A percentile compares a stretch with the other conserved stretches of the same genome.
Evolutionary conservation across 345 rosid species (phyloP).

Genomic region (Corchorus olitorius): DNA sequence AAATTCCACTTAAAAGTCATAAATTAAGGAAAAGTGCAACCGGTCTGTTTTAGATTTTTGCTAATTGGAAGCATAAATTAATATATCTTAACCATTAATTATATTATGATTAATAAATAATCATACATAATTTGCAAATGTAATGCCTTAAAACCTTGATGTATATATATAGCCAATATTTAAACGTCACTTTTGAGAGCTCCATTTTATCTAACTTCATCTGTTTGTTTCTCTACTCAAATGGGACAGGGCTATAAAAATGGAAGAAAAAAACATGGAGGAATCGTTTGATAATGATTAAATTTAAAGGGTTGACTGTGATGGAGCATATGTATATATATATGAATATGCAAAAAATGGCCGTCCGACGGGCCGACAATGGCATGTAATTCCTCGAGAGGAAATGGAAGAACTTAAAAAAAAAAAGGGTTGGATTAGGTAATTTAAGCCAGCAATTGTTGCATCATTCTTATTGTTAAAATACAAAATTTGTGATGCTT

Average conservation of each 20-base stretch:
- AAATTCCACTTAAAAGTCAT: not conserved
- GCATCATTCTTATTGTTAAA: conserved; percentile 31
- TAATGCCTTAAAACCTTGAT: conserved; percentile 30
- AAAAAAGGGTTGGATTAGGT: conserved; percentile 29
- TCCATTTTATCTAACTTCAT: conserved; percentile 44
- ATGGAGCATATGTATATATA: not conserved
- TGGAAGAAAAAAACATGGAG: not conserved
- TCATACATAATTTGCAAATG: not conserved
- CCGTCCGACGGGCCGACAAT: conserved; percentile 36
- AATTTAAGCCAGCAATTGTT: conserved; percentile 30
- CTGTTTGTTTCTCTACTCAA: conserved; percentile 24
- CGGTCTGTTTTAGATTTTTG: not conserved
- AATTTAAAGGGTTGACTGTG: conserved; percentile 16
- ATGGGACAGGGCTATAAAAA: not conserved
- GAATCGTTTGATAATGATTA: not conserved
- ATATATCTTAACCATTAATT: not conserved
- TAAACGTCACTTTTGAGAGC: conserved; percentile 47
- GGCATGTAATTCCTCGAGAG: conserved; percentile 15
- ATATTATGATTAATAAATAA: not conserved
- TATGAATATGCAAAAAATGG: conserved; percentile 17
- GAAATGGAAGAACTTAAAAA: conserved; percentile 2
- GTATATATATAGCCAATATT: conserved; percentile 9
- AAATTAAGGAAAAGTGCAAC: conserved; percentile 8
- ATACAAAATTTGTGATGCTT: conserved; percentile 41
- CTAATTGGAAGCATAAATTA: conserved; percentile 1